Base-by-base conservation (phyloP, 805 yeast genomes). In the Candida coleopterorum region DNA sequence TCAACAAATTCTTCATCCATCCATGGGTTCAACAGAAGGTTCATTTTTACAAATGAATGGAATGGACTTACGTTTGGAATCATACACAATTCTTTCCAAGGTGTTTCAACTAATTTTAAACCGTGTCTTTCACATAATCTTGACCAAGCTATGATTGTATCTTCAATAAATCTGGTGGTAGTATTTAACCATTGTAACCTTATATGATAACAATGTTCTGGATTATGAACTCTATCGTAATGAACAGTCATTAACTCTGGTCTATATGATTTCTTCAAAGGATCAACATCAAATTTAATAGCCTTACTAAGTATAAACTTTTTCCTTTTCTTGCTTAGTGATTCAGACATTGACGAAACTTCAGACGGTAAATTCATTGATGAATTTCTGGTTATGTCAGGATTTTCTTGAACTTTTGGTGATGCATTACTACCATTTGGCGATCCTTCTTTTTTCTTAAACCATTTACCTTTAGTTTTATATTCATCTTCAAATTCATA, bases 121-220 rank as follows among this genome's bases (percentile, higher is more conserved):
- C 96, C 97, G 51, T 85, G 86, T 37, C 94, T 59, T 41, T 87
- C 95, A 48, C 96, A 86, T 32, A 81, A 66, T 38, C 96, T 72
- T 0, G 87, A 75, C 85, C 97, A 83, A 32, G 77, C 49, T 18
- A 42, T 50, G 11, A 56, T 50, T 6, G 58, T 49, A 36, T 55
- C 60, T 29, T 57, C 62, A 29, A 62, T 56, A 36, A 62, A 60
- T 52, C 84, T 85, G 2, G 95, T 83, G 0, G 97, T 87, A 0
- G 95, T 79, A 42, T 84, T 86, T 22, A 90, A 62, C 99, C 99
- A 93, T 54, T 93, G 97, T 10, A 90, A 57, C 32, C 96, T 68
- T 22, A 93, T 73, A 52, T 90, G 97, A 63, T 81, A 93, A 53
- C 97, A 89, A 50, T 89, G 95, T 46, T 85, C 90, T 0, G 97